Percentiles rank a stretch among this genome's conserved stretches.
Conservation (phyloP, 768 basidiomycete species). For the Suillus americanus region DNA sequence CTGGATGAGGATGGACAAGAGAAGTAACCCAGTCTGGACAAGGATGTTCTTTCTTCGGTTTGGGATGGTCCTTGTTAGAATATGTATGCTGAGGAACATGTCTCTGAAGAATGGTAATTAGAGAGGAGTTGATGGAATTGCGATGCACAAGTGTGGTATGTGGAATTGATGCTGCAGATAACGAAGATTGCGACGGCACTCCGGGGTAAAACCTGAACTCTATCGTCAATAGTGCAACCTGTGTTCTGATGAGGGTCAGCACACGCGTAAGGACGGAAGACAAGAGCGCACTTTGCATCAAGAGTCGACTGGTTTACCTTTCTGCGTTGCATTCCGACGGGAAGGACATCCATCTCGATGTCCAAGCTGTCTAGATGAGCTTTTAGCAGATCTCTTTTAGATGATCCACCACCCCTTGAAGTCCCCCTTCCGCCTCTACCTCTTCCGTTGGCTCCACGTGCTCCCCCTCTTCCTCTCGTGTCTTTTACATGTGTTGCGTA, state of each 20-base stretch:
- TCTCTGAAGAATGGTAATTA: slow-evolving; percentile 50
- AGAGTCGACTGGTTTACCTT: slow-evolving; percentile 80
- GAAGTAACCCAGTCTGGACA: slow-evolving; percentile 55
- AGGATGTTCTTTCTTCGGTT: slow-evolving; percentile 43
- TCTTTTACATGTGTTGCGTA: slow-evolving; percentile 36
- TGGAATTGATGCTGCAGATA: slow-evolving; percentile 35
- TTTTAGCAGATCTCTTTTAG: slow-evolving; percentile 67
- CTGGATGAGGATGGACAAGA: slow-evolving; percentile 52
- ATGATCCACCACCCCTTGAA: slow-evolving; percentile 25
- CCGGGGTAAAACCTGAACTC: slow-evolving; percentile 70
- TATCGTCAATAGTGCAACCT: slow-evolving; percentile 66
- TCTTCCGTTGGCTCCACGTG: slow-evolving; percentile 22
- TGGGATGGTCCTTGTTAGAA: slow-evolving; percentile 33
- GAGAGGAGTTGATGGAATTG: slow-evolving; percentile 47
- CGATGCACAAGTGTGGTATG: slow-evolving; percentile 64
- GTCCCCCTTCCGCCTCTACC: slow-evolving; percentile 29
- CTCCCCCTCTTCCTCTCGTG: slow-evolving; percentile 20
- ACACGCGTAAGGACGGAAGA: slow-evolving; percentile 11
- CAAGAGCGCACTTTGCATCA: slow-evolving; percentile 67
- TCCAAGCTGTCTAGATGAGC: slow-evolving; percentile 65
- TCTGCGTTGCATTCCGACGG: slow-evolving; percentile 79
- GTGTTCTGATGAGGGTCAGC: slow-evolving; percentile 48
- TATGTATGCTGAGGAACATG: slow-evolving; percentile 32
- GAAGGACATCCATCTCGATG: slow-evolving; percentile 74
- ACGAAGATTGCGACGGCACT: slow-evolving; percentile 41